A percentile compares a stretch with the other conserved stretches of the same genome.
Conservation (phyloP, 345 rosid genomes). For the Aquilaria yunnanensis region DNA sequence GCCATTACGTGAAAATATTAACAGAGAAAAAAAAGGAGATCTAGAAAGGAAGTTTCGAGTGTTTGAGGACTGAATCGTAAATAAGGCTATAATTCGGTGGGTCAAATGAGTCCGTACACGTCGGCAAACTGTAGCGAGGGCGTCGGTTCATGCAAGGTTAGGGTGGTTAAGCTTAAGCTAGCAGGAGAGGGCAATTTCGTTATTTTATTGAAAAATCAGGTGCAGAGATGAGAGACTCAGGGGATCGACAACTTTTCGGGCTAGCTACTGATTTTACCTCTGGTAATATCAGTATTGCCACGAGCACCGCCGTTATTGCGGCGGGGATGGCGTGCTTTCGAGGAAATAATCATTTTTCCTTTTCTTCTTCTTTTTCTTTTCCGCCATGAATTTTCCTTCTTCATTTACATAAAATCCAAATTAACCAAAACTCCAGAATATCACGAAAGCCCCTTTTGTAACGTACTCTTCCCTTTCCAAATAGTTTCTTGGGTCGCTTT, state of each 20-base stretch:
- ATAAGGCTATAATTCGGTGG: slow-evolving; percentile 8
- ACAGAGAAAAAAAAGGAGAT: not conserved
- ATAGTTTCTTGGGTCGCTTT: not conserved
- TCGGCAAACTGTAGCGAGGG: slow-evolving; percentile 10
- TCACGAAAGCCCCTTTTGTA: slow-evolving; percentile 1
- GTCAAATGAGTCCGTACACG: slow-evolving; percentile 33
- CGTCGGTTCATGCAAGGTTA: slow-evolving; percentile 28
- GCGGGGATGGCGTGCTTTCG: slow-evolving; percentile 69
- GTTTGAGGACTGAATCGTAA: slow-evolving; percentile 34
- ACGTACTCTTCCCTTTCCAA: not conserved
- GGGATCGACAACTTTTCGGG: slow-evolving; percentile 10
- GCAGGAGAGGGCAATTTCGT: slow-evolving; percentile 27
- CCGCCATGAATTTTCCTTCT: not conserved
- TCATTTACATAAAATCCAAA: slow-evolving; percentile 1
- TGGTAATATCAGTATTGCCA: slow-evolving; percentile 9
- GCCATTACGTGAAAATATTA: not conserved
- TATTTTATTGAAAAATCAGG: slow-evolving; percentile 21
- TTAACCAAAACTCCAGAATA: not conserved
- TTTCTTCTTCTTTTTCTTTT: not conserved
- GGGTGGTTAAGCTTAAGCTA: not conserved
- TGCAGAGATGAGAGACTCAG: slow-evolving; percentile 16
- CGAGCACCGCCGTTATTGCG: slow-evolving; percentile 70
- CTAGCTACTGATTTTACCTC: not conserved
- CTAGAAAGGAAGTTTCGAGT: slow-evolving; percentile 1
- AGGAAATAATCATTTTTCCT: not conserved